Conservation (phyloP, 345 rosid genomes). For the Gossypium sturtianum region DNA sequence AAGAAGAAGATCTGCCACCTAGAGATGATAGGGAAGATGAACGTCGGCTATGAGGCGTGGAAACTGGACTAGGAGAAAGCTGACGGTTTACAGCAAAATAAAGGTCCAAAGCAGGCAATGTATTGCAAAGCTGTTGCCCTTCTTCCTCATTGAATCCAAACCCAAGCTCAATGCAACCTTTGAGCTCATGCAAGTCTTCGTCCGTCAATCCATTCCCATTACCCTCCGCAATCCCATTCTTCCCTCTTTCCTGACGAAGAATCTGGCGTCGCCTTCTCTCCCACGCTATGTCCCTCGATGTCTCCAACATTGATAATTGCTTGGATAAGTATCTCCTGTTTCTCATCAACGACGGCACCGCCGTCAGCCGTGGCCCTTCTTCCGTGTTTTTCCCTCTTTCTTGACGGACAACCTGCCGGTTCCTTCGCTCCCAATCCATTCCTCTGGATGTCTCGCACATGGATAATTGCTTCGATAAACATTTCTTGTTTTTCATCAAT, state of each 20-base stretch:
- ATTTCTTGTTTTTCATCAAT: constrained; percentile 36
- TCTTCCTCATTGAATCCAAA: constrained; percentile 85
- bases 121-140: constrained; percentile 62
- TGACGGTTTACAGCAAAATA: constrained; percentile 89
- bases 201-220: constrained; percentile 57
- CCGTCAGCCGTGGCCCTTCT: background rate
- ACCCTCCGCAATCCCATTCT: constrained; percentile 12
- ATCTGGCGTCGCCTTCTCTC: constrained; percentile 74
- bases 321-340: background rate
- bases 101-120: constrained; percentile 87
- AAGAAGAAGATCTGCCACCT: constrained; percentile 39
- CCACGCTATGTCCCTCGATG: constrained; percentile 32
- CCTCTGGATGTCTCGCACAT: constrained; percentile 75
- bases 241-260: constrained; percentile 41
- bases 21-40: constrained; percentile 27
- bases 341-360: background rate
- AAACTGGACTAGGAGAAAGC: constrained; percentile 60
- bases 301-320: background rate
- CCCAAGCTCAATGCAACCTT: constrained; percentile 96
- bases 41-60: constrained; percentile 49
- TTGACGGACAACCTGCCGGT: constrained; percentile 45
- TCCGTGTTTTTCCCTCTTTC: constrained; percentile 27
- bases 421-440: constrained; percentile 76
- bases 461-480: constrained; percentile 66
- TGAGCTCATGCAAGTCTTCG: constrained; percentile 74